A percentile compares a stretch with the other conserved stretches of the same genome.
Evolutionary conservation across 1,284 basidiomycete genomes (phyloP).

Genomic region (Coniferiporia weirii): DNA sequence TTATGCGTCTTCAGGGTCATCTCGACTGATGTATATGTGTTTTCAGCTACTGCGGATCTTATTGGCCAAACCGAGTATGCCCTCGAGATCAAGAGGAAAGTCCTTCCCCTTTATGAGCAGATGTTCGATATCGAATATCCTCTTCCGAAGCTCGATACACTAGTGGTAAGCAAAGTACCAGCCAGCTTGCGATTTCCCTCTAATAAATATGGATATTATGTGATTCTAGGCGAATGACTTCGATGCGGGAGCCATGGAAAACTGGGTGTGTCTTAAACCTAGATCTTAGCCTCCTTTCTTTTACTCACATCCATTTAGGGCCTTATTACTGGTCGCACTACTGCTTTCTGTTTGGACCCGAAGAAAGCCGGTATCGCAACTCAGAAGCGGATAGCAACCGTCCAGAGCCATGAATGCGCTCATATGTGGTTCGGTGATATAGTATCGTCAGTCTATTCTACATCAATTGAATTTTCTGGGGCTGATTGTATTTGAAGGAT

Average conservation of each 20-base stretch:
- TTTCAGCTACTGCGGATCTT: conserved; percentile 74
- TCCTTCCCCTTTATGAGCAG: conserved; percentile 90
- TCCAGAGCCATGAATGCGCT: conserved; percentile 78
- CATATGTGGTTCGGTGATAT: conserved; percentile 67
- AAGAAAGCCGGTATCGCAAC: conserved; percentile 70
- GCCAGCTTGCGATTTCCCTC: not conserved
- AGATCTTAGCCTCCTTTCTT: not conserved
- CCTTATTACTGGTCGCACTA: conserved; percentile 87
- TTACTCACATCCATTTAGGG: conserved; percentile 40
- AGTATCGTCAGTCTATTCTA: not conserved
- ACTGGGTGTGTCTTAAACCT: conserved; percentile 51
- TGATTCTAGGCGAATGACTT: conserved; percentile 70
- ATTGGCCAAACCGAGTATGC: conserved; percentile 82
- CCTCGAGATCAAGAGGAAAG: conserved; percentile 84
- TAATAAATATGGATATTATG: not conserved
- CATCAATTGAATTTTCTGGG: conserved; percentile 23
- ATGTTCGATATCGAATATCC: conserved; percentile 90
- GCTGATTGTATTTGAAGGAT: conserved; percentile 85
- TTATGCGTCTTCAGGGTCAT: not conserved
- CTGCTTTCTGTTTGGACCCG: conserved; percentile 78
- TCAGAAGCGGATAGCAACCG: conserved; percentile 75
- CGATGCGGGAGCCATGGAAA: conserved; percentile 94
- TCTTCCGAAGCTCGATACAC: conserved; percentile 88
- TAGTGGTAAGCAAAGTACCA: conserved; percentile 49
- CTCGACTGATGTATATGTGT: not conserved